These are phyloP conservation scores for Tuber melanosporum DNA, from an alignment of 495 filamentous ascomycete genomes.

Conservation along the genomic window DNA sequence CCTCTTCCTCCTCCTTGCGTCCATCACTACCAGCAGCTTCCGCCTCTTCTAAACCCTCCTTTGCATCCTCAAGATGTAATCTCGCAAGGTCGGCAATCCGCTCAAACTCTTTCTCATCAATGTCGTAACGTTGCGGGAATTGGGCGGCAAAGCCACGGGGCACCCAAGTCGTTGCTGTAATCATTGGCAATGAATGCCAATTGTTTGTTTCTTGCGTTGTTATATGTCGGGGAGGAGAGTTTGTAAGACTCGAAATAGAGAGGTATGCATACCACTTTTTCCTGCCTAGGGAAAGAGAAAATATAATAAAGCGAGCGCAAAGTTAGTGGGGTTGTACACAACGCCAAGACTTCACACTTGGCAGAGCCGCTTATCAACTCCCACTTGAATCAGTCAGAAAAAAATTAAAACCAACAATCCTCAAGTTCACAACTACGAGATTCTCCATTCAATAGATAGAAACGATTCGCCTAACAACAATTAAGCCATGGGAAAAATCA, in stretches of 20 bases:
- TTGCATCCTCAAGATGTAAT: conserved; percentile 85
- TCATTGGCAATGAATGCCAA: conserved; percentile 52
- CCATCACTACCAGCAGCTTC: conserved; percentile 14
- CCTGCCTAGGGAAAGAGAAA: conserved; percentile 2
- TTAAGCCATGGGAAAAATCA: conserved; percentile 29
- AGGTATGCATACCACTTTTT: background rate
- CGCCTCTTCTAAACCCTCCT: conserved; percentile 60
- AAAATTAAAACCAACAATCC: background rate
- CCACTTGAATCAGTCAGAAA: background rate
- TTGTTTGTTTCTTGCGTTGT: background rate
- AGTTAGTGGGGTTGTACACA: conserved; percentile 13
- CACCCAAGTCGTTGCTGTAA: conserved; percentile 90
- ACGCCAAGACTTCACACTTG: conserved; percentile 20
- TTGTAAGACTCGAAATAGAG: background rate
- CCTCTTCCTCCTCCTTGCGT: conserved; percentile 5
- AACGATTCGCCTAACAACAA: conserved; percentile 1
- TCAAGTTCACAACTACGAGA: background rate
- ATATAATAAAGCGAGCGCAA: background rate
- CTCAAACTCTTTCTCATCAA: conserved; percentile 86
- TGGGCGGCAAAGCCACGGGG: conserved; percentile 86
- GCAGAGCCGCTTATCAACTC: background rate
- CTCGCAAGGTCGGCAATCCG: conserved; percentile 85
- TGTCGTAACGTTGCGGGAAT: conserved; percentile 81
- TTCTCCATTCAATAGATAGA: background rate
- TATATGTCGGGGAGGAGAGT: background rate